A percentile compares a stretch with the other conserved stretches of the same genome.
These are phyloP conservation scores for Quercus wislizeni DNA, from an alignment of 306 rosid species.

Conservation along the genomic window DNA sequence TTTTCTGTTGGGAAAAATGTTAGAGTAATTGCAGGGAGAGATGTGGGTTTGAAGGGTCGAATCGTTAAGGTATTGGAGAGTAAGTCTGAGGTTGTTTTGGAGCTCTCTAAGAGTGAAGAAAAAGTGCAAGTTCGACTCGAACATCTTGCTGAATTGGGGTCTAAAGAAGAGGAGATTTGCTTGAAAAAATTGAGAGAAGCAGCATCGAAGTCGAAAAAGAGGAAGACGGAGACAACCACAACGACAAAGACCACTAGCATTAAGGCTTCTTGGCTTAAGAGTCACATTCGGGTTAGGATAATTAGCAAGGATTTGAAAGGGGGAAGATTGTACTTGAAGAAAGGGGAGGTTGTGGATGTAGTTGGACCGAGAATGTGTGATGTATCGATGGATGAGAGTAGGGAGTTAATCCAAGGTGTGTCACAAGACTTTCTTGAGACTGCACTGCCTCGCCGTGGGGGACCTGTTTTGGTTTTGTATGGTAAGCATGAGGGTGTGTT, in stretches of 20 bases:
- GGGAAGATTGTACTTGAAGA: constrained; percentile 69
- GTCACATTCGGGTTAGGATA: constrained; percentile 78
- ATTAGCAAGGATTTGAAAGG: constrained; percentile 61
- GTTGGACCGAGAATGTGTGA: constrained; percentile 74
- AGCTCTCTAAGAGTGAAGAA: constrained; percentile 37
- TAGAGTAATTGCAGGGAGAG: constrained; percentile 57
- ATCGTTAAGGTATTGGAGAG: constrained; percentile 36
- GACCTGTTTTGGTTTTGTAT: constrained; percentile 65
- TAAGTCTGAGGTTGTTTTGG: constrained; percentile 36
- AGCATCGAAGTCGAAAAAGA: constrained; percentile 14
- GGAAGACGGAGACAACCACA: constrained; percentile 15
- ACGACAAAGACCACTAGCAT: constrained; percentile 20
- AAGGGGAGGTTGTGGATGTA: constrained; percentile 82
- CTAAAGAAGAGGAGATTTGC: constrained; percentile 61
- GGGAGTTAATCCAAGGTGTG: constrained; percentile 78
- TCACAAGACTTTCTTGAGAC: constrained; percentile 79
- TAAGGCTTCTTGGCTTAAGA: constrained; percentile 62
- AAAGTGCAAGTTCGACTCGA: constrained; percentile 34
- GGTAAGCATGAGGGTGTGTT: constrained; percentile 79
- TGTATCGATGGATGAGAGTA: constrained; percentile 71
- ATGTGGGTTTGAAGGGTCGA: constrained; percentile 55
- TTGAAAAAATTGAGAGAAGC: constrained; percentile 56
- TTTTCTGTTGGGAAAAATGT: constrained; percentile 33
- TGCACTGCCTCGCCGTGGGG: constrained; percentile 69
- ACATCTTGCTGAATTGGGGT: constrained; percentile 59